Conservation (phyloP, 2,329 filamentous ascomycete species). For the Neophaeococcomyces mojaviensis region DNA sequence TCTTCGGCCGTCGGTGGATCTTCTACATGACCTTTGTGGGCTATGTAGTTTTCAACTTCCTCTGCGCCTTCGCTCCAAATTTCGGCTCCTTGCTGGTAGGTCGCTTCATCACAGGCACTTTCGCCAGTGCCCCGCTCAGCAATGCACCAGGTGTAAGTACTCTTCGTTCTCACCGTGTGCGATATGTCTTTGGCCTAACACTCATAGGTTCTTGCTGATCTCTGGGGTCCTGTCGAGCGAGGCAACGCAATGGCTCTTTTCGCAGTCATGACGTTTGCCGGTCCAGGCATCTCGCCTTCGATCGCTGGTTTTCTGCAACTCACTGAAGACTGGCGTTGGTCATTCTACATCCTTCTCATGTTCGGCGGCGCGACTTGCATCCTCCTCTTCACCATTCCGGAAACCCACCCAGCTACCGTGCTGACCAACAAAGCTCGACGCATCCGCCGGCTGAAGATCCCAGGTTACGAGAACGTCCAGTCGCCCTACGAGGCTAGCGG, state of each 20-base stretch:
- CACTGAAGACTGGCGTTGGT: conserved; percentile 41
- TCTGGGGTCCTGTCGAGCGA: conserved; percentile 47
- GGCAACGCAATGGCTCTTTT: conserved; percentile 50
- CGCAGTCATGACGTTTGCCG: conserved; percentile 47
- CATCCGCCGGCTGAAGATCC: conserved; percentile 42
- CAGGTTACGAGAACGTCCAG: conserved; percentile 46
- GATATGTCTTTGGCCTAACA: too few relatives aligned
- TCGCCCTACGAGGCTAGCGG: conserved; percentile 43
- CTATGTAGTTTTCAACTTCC: conserved; percentile 44
- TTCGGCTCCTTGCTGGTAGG: conserved; percentile 48
- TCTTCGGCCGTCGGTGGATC: conserved; percentile 51
- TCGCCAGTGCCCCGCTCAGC: conserved; percentile 41
- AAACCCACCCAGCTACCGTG: conserved; percentile 47
- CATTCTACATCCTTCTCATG: conserved; percentile 39
- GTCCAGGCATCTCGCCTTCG: conserved; percentile 48
- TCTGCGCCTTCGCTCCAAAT: conserved; percentile 50
- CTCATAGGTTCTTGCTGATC: conserved; percentile 40
- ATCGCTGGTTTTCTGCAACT: conserved; percentile 52
- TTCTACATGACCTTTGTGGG: conserved; percentile 38
- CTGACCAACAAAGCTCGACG: conserved; percentile 48
- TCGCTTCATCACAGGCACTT: conserved; percentile 49
- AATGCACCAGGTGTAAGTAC: conserved; percentile 34
- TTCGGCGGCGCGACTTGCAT: conserved; percentile 29
- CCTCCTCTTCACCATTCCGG: conserved; percentile 52
- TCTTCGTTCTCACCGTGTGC: too few relatives aligned